A percentile compares a stretch with the other conserved stretches of the same genome.
phyloP scores from a whole-genome alignment of 2,329 filamentous ascomycete genomes.

The Ophiostoma australiae region DNA sequence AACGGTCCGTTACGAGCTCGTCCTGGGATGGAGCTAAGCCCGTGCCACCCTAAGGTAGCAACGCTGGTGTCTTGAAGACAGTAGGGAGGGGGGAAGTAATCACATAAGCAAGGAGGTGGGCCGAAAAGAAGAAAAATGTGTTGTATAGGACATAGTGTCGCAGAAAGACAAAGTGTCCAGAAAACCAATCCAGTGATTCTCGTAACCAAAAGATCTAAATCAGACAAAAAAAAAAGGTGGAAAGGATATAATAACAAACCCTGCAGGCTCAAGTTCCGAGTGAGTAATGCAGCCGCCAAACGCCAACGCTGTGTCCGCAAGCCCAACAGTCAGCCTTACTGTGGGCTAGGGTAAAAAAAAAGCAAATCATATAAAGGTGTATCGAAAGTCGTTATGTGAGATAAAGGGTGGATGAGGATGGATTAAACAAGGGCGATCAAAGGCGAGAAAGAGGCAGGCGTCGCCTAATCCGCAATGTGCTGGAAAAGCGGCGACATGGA shows the following conservation, averaged over 20 bases:
- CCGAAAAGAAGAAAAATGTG: conserved; percentile 16
- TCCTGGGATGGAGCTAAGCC: conserved; percentile 61
- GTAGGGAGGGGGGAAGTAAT: neutral
- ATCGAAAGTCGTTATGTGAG: conserved; percentile 9
- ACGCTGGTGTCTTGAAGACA: conserved; percentile 51
- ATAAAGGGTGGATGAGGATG: neutral
- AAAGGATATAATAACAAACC: conserved; percentile 16
- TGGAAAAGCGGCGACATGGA: conserved; percentile 67
- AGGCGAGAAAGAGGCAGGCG: neutral
- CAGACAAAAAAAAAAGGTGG: neutral
- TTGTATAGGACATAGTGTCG: conserved; percentile 17
- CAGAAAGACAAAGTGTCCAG: conserved; percentile 13
- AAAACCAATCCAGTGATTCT: neutral
- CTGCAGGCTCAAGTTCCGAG: conserved; percentile 8
- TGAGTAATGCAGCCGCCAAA: conserved; percentile 12
- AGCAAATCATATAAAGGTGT: neutral
- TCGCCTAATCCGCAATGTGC: conserved; percentile 53
- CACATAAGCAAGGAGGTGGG: neutral
- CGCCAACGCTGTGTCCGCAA: conserved; percentile 21
- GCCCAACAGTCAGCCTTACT: neutral
- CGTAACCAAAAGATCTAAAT: conserved; percentile 10
- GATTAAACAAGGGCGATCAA: too few species aligned
- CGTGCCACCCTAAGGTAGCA: conserved; percentile 71
- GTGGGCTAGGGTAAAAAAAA: conserved; percentile 8
- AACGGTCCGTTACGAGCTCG: conserved; percentile 78